Evolutionary conservation across 2,329 filamentous ascomycete species (phyloP).

Genomic region (Colletotrichum euphorbiae): DNA sequence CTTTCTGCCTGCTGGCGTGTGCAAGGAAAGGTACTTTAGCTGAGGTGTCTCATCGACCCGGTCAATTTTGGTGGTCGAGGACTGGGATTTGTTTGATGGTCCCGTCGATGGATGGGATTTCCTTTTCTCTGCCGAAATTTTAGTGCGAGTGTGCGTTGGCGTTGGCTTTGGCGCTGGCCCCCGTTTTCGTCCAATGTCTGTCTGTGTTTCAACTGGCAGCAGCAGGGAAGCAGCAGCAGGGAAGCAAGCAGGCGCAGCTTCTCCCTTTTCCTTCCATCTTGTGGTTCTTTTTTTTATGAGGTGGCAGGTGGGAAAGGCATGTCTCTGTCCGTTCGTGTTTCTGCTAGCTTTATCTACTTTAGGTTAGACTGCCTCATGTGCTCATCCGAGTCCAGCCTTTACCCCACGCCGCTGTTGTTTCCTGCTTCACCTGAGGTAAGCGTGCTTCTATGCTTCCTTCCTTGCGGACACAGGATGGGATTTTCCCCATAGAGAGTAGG

Average conservation of each 20-base stretch:
- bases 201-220: not conserved
- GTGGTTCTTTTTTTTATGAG: constrained; percentile 7
- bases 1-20: not conserved
- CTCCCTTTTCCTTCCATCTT: too few species aligned
- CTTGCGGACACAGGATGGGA: not conserved
- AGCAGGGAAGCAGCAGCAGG: too few species aligned
- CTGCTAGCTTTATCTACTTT: constrained; percentile 4
- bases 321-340: not conserved
- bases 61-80: not conserved
- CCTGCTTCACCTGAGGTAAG: constrained; percentile 11
- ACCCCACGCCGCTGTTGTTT: not conserved
- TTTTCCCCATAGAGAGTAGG: too few species aligned
- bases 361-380: too few species aligned
- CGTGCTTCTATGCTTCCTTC: not conserved
- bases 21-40: too few species aligned
- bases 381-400: not conserved
- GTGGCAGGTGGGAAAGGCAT: constrained; percentile 27
- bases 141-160: constrained; percentile 31
- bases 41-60: too few species aligned
- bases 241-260: too few species aligned
- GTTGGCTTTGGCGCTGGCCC: constrained; percentile 20
- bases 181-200: constrained; percentile 29
- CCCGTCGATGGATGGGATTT: not conserved
- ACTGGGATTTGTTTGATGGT: constrained; percentile 5
- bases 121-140: not conserved